Evolutionary conservation across 768 basidiomycete genomes (phyloP), one percentile per base, ranked within the genome.

Genomic region (Lactarius pseudohatsudake): DNA sequence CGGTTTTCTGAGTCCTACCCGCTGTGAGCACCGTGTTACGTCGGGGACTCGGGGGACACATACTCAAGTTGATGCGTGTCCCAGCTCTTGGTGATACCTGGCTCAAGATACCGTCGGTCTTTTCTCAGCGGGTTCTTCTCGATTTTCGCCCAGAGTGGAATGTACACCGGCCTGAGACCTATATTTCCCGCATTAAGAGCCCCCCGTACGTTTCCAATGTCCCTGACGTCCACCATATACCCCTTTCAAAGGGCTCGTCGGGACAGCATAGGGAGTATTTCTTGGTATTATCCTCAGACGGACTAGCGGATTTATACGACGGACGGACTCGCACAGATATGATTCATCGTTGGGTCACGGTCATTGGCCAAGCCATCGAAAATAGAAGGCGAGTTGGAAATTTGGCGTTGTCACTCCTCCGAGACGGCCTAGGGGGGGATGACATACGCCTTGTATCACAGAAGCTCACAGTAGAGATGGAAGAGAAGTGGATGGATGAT

Each of bases 1-100:
- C 60, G 91, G 91, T 63, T 89, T 88, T 64, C 83, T 92, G 34
- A 88, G 90, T 4, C 89, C 90, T 61, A 89, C 87, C 71, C 82
- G 91, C 76, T 88, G 90, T 91, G 73, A 72, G 85, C 61, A 32
- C 81, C 57, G 60, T 61, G 9, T 67, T 53, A 30, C 40, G 64
- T 50, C 36, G 28, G 54, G n/a, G 56, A 26, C 22, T 26, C 13
- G 32, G 32, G 32, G 55, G 22, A 11, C 34, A 53, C 40, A 28
- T 61, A 53, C 47, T 38, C 22, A 63, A 55, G 16, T 50, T 53
- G 20, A 53, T 30, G 56, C 64, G 59, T 53, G 50, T 34, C 30
- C 32, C 64, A 77, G 74, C 75, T 41, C 70, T 83, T 66, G 79
- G 76, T 34, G 76, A 81, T 59, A 74, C 70, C 15, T 75, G 76